Conservation (phyloP, 208 protist species). For the Trypanosoma caninum region DNA sequence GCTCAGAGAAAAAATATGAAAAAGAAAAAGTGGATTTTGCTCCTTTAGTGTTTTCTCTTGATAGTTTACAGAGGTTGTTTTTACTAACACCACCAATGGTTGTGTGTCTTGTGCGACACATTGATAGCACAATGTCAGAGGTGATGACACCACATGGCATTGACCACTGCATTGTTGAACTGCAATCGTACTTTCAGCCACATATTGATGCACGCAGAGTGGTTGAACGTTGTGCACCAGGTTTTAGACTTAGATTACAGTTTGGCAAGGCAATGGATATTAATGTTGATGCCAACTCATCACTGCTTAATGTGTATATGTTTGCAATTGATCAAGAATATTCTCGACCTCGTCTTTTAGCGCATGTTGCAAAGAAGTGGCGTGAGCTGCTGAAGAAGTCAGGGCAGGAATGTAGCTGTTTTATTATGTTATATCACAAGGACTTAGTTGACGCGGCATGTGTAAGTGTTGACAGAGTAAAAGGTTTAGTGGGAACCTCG, state of each 20-base stretch:
- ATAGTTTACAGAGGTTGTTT: conserved; percentile 23
- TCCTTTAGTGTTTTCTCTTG: background rate
- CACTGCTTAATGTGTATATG: conserved; percentile 60
- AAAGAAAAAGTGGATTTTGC: no score
- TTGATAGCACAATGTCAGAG: conserved; percentile 33
- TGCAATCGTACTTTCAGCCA: conserved; percentile 48
- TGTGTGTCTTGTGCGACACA: conserved; percentile 61
- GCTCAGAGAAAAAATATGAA: background rate
- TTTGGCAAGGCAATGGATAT: conserved; percentile 67
- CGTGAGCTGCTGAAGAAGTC: conserved; percentile 40
- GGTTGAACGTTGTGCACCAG: conserved; percentile 22
- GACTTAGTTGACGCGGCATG: conserved; percentile 41
- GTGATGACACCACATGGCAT: conserved; percentile 51
- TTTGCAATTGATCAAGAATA: conserved; percentile 50
- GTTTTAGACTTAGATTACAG: conserved; percentile 50
- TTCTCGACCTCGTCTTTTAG: conserved; percentile 44
- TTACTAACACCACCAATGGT: conserved; percentile 45
- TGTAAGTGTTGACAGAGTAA: conserved; percentile 10
- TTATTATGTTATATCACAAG: conserved; percentile 56
- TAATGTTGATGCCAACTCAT: conserved; percentile 29
- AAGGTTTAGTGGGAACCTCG: background rate
- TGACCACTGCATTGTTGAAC: conserved; percentile 53
- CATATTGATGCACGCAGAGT: conserved; percentile 19
- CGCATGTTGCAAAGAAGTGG: conserved; percentile 58
- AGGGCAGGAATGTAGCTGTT: conserved; percentile 37